Percentiles rank a stretch among this genome's conserved stretches.
These are phyloP conservation scores for Podospora tetraspora DNA, from an alignment of 495 filamentous ascomycete genomes.

Conservation along the genomic window DNA sequence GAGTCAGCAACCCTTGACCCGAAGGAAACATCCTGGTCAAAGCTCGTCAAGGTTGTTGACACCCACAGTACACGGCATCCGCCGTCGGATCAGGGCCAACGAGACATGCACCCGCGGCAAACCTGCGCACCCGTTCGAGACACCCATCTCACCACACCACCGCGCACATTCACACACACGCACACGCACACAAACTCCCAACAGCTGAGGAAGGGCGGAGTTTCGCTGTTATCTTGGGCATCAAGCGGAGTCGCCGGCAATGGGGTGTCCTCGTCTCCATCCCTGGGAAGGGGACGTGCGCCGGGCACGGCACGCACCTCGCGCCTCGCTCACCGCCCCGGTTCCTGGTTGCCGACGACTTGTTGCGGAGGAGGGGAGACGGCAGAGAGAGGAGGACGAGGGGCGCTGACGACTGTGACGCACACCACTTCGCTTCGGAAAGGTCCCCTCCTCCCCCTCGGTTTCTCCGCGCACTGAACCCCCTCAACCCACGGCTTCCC, in stretches of 20 bases:
- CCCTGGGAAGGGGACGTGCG: background rate
- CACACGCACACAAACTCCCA: background rate
- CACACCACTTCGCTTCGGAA: background rate
- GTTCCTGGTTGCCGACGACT: background rate
- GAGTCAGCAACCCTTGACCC: background rate
- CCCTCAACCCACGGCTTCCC: slow-evolving; percentile 1
- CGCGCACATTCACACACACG: background rate
- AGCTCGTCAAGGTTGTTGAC: background rate
- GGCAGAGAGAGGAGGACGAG: background rate
- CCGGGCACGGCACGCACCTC: background rate
- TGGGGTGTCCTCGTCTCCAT: background rate
- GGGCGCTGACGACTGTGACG: slow-evolving; percentile 9
- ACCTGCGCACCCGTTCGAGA: background rate
- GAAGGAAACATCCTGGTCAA: background rate
- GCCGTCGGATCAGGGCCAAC: background rate
- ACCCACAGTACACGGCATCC: background rate
- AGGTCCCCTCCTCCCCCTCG: background rate
- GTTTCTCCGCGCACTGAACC: background rate
- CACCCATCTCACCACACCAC: background rate
- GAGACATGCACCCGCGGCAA: background rate
- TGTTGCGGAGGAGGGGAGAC: slow-evolving; percentile 1
- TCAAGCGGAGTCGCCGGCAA: background rate
- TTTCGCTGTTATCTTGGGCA: background rate
- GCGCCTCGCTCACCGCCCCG: background rate
- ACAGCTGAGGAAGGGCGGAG: background rate